Base-by-base conservation (phyloP, 345 rosid genomes). In the Eucalyptus cladocalyx region DNA sequence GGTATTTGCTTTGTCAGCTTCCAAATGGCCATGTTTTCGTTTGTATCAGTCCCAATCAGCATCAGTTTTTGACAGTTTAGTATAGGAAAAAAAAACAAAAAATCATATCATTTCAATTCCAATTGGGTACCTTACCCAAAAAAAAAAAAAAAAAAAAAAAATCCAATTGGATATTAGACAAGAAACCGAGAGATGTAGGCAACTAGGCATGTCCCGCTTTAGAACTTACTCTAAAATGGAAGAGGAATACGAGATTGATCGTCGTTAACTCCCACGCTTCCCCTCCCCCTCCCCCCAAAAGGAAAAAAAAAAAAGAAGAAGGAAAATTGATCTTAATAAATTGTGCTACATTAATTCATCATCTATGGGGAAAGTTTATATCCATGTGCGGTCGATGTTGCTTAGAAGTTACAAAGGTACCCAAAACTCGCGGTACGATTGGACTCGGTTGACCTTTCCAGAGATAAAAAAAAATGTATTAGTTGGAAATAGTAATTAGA, bases 261-360 rank as follows among this genome's bases (percentile, higher is more conserved):
- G 2, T 40, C 28, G 1, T 34, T 69, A 30, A 60, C 32, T 3
- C 69, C 32, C 67, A 5, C n/a, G n/a, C n/a, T n/a, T n/a, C n/a
- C n/a, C n/a, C n/a, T n/a, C n/a, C n/a, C n/a, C n/a, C 21, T 21
- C 53, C 18, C 19, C 19, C 6, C 5, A 15, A 49, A 6, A 49
- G 13, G 1, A 51, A 17, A 17, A 7, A 51, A 18, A 19, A 6
- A 51, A 0, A 51, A 51, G 0, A n/a, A n/a, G n/a, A 11, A 60
- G 16, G 69, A 60, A 28, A 60, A 12, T 60, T 60, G 67, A 60
- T 28, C 69, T 17, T 60, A 7, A 34, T 34, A 32, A 0, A 11
- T 23, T 42, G 6, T 40, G 83, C 83, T 11, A 23, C 47, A 5
- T 21, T 37, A 21, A 76, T 76, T 76, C 11, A 11, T 40, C 30